Conservation (phyloP, 2,329 filamentous ascomycete genomes). For the Talaromyces sp. region DNA sequence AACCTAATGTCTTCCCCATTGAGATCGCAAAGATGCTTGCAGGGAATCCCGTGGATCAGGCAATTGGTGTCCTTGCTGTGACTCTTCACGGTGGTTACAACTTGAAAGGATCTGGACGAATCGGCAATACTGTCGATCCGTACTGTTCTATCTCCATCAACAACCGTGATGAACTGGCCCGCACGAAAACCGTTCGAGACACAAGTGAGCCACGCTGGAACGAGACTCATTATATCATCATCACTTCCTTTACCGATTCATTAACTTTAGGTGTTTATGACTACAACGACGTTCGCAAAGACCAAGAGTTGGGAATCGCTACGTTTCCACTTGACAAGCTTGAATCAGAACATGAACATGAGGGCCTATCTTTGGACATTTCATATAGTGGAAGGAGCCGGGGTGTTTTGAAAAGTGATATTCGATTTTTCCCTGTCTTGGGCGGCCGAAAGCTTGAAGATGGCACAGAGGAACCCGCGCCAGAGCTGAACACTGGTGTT, state of each 20-base stretch:
- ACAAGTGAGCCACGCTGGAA: conserved; percentile 89
- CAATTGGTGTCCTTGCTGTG: conserved; percentile 87
- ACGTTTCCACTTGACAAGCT: conserved; percentile 82
- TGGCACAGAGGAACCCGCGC: conserved; percentile 74
- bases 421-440: conserved; percentile 94
- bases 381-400: conserved; percentile 78
- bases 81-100: conserved; percentile 88
- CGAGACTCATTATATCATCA: conserved; percentile 91
- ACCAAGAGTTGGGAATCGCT: conserved; percentile 87
- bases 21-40: conserved; percentile 98
- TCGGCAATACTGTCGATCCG: conserved; percentile 86
- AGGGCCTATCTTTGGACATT: conserved; percentile 82
- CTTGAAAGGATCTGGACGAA: conserved; percentile 92
- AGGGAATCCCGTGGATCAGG: conserved; percentile 89
- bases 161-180: conserved; percentile 72
- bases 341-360: conserved; percentile 71
- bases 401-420: conserved; percentile 73
- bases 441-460: conserved; percentile 64
- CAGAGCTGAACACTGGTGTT: conserved; percentile 91
- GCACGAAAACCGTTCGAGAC: conserved; percentile 84
- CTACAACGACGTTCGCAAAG: conserved; percentile 93
- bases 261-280: conserved; percentile 84
- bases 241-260: conserved; percentile 84
- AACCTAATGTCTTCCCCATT: conserved; percentile 94
- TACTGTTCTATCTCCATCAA: conserved; percentile 85